Evolutionary conservation across 495 filamentous ascomycete genomes (phyloP), one percentile per base, ranked within the genome.

Genomic region (Massariosphaeria phaeospora): DNA sequence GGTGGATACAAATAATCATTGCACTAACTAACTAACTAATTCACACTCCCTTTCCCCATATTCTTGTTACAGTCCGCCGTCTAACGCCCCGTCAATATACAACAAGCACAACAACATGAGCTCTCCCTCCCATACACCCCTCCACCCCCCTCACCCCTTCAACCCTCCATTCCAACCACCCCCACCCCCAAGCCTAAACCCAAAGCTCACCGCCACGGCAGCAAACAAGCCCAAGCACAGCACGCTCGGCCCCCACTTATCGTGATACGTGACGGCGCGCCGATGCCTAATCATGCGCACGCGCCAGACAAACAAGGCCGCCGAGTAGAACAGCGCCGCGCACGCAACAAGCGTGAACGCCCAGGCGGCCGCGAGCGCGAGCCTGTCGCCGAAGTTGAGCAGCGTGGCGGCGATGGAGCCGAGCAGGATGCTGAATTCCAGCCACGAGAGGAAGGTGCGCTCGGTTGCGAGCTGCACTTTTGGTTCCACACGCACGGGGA

Each of bases 381-480:
- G 69, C 24, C 70, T 67, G 29, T 80, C 71, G 40, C 83, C 81
- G 66, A 98, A 98, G 74, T 98, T 98, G 35, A 98, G 81, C 29
- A 97, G 75, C 3, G 90, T 86, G 17, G 88, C 86, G 6, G 93
- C 91, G 54, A 98, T 95, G 51, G 88, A 85, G 62, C 86, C 88
- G 21, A 98, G 81, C 66, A 96, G 85, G 71, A 98, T 93, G 42
- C 84, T 87, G 74, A 93, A 96, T 72, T 98, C 91, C 51, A 97
- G 87, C 93, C 93, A 98, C 31, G 89, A 86, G 56, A 98, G 79
- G 71, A 96, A 98, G 11, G 93, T 98, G 54, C 93, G 81, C 67
- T 98, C 93, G 7, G 89, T 89, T 21, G 93, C 93, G 61, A 98
- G 95, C 70, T 90, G 94, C 55, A 98, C 93, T 69, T 98, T 98